Conservation (phyloP, 805 yeast genomes). For the Metschnikowia peoriensis region DNA sequence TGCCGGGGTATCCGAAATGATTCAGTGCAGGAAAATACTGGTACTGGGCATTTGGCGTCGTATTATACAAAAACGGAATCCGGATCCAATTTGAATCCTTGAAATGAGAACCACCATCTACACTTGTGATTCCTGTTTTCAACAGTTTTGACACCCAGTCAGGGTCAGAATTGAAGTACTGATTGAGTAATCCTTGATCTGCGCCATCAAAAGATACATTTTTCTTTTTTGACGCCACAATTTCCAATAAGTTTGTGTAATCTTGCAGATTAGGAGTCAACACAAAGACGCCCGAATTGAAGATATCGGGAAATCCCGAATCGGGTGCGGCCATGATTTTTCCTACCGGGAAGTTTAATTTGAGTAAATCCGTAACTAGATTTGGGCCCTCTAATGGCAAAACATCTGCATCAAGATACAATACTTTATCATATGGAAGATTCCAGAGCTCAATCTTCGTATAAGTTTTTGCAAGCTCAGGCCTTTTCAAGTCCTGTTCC, state of each 20-base stretch:
- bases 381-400: conserved; percentile 18
- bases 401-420: conserved; percentile 21
- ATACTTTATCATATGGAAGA: conserved; percentile 19
- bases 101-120: not conserved
- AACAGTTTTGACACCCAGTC: conserved; percentile 34
- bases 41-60: conserved; percentile 63
- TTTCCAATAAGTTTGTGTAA: conserved; percentile 28
- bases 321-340: conserved; percentile 21
- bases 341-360: conserved; percentile 14
- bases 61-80: conserved; percentile 80
- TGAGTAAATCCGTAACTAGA: conserved; percentile 27
- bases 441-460: conserved; percentile 21
- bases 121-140: conserved; percentile 5
- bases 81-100: conserved; percentile 53
- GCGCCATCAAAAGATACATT: conserved; percentile 72
- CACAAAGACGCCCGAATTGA: conserved; percentile 21
- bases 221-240: conserved; percentile 19
- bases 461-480: conserved; percentile 19
- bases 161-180: conserved; percentile 53
- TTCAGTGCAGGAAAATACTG: conserved; percentile 70
- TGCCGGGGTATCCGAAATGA: conserved; percentile 36
- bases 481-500: conserved; percentile 29
- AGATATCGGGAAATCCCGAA: conserved; percentile 21
- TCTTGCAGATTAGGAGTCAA: conserved; percentile 17
- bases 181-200: conserved; percentile 87